Percentiles rank a stretch among this genome's conserved stretches.
Evolutionary conservation across 495 filamentous ascomycete genomes (phyloP).

Genomic region (Daldinia caldariorum): DNA sequence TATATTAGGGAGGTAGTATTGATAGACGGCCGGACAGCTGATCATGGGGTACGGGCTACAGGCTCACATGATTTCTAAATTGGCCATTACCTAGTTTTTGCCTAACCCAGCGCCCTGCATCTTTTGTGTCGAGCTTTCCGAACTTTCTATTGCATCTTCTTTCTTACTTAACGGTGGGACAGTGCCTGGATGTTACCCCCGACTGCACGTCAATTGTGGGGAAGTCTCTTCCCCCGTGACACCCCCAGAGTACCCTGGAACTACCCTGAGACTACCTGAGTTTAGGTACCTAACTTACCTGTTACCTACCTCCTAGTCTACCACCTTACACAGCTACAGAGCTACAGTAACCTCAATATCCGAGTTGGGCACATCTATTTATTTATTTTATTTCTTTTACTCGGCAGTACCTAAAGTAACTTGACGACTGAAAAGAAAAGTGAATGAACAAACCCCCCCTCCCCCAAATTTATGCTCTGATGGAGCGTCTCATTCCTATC

Average conservation of each 20-base stretch:
- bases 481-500: constrained; percentile 8
- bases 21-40: constrained; percentile 21
- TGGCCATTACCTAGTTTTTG: constrained; percentile 35
- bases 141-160: constrained; percentile 34
- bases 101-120: constrained; percentile 43
- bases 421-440: neutral
- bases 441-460: constrained; percentile 1
- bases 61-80: constrained; percentile 37
- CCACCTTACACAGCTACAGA: too few species aligned
- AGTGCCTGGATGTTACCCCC: constrained; percentile 41
- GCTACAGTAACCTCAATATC: neutral
- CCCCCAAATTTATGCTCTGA: neutral
- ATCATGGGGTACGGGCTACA: constrained; percentile 38
- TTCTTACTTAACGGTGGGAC: constrained; percentile 24
- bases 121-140: constrained; percentile 12
- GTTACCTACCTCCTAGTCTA: neutral
- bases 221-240: constrained; percentile 34
- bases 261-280: neutral
- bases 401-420: constrained; percentile 1
- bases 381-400: neutral
- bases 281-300: neutral
- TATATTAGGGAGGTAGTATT: constrained; percentile 22
- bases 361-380: neutral
- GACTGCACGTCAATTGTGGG: constrained; percentile 42
- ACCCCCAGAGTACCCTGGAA: constrained; percentile 12